Base-by-base conservation (phyloP, 1,284 basidiomycete genomes). In the Trametes hirsuta region DNA sequence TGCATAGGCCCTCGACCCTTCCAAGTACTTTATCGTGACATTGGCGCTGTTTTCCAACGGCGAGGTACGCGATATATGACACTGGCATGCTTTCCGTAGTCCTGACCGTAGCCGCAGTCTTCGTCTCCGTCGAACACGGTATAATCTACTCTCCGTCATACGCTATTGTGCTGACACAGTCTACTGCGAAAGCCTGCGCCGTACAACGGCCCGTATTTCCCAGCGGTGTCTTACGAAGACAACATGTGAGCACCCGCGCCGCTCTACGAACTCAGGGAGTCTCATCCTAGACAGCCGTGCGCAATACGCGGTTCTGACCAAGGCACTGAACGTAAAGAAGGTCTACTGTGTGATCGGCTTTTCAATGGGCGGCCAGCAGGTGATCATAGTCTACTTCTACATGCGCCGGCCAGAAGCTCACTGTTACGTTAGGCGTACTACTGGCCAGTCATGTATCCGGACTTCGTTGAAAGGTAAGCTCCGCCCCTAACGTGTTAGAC, bases 61-160 rank as follows among this genome's bases (percentile, higher is more conserved):
- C 68, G 84, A 85, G 76, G 84, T 84, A 53, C 39, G 75, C 47
- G 24, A 14, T 24, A 5, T 18, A 30, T 30, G 30, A 30, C 30
- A 39, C 18, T 5, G 45, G 40, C 18, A 34, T 22, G n/a, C 25
- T 14, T 40, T 35, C 35, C 40, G 40, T 22, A 3, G 42, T 37
- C 39, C n/a, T 15, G 9, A 6, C 4, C 8, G 14, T 36, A 11
- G 12, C 30, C 41, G 18, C 39, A 76, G 82, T 87, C 84, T 0
- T 86, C 84, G 6, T 86, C 85, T 22, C 85, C 85, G 14, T 87
- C 85, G 0, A 86, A 85, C 66, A 84, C 84, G 49, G 84, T 84
- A 48, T 37, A 11, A 18, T 21, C 25, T 12, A 24, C 11, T 39
- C 2, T 22, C 34, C 21, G 1, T 34, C 40, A 34, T 10, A 15